A percentile compares a stretch with the other conserved stretches of the same genome.
Conservation (phyloP, 208 protist species). For the Crithidia thermophila region DNA sequence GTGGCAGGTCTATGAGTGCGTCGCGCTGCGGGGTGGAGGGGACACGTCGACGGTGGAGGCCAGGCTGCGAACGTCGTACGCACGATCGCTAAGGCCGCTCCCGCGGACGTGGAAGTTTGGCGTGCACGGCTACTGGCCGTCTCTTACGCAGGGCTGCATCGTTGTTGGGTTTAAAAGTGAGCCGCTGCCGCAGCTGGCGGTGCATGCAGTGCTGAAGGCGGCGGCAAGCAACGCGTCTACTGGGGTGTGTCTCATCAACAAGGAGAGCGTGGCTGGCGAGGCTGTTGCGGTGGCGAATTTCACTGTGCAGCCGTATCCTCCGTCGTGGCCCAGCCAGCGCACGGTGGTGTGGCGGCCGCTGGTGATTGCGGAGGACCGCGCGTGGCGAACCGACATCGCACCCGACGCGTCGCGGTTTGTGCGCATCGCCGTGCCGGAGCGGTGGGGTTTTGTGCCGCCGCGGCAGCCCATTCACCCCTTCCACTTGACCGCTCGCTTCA, state of each 20-base stretch:
- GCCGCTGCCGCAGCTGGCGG: background rate
- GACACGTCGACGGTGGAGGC: too few relatives aligned
- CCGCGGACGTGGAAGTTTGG: background rate
- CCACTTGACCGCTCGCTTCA: background rate
- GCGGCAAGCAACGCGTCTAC: background rate
- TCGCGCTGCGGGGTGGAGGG: too few relatives aligned
- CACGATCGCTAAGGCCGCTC: background rate
- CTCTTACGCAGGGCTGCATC: background rate
- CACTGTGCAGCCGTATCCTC: background rate
- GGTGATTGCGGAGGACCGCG: background rate
- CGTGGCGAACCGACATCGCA: background rate
- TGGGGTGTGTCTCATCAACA: background rate
- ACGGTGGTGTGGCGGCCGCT: background rate
- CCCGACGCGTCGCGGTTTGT: background rate
- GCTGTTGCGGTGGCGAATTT: too few relatives aligned
- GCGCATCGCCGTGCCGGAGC: background rate
- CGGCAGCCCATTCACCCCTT: background rate
- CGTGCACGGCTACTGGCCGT: background rate
- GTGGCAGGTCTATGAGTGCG: background rate
- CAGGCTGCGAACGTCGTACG: background rate
- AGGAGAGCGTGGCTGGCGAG: too few relatives aligned
- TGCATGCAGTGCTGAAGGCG: background rate
- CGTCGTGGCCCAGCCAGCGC: background rate
- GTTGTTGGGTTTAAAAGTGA: too few relatives aligned
- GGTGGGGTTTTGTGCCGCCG: background rate